Evolutionary conservation across 2,329 filamentous ascomycete species (phyloP), one percentile per base, ranked within the genome.

Genomic region (Alternaria viburni): DNA sequence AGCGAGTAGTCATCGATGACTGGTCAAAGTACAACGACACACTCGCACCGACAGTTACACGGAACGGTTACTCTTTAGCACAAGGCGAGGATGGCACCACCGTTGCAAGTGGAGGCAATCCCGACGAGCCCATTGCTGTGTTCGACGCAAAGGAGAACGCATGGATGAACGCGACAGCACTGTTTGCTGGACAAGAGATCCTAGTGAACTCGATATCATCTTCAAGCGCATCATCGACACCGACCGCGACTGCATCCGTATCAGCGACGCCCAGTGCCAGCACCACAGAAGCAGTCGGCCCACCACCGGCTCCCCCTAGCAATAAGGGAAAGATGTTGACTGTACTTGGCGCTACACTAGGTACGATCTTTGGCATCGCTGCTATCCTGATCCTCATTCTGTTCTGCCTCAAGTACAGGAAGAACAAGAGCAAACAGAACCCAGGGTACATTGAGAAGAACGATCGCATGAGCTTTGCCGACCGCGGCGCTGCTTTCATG

Each of bases 1-100:
- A 83, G 75, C 80, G 86, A 66, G 82, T 92, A 28, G 89, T 88
- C 1, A 76, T 89, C 25, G 82, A 81, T 21, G 83, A 89, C 72
- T 96, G 93, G 88, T 93, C 94, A 2, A 74, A 84, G 4, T 97
- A 97, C 80, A 94, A 97, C 80, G 85, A 83, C 56, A 91, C 89
- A 1, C 80, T 90, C 45, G 94, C 91, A 0, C 91, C 94, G 0
- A 86, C 81, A 1, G 83, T 80, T 9, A 88, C 84, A 6, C 86
- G 93, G 68, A 84, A 84, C n/a, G 87, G 88, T 50, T 96, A 89
- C 74, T 90, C 92, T 0, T 78, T 97, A 15, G 91, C 93, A 0
- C 86, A 90, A 70, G 89, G 88, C 64, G 73, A 85, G 1, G 79
- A 87, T 66, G 92, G 91, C 4, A 81, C 90, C 67, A 87, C 95